Evolutionary conservation across 306 rosid genomes (phyloP), one percentile per base, ranked within the genome.

Genomic region (Dryas alaskensis): DNA sequence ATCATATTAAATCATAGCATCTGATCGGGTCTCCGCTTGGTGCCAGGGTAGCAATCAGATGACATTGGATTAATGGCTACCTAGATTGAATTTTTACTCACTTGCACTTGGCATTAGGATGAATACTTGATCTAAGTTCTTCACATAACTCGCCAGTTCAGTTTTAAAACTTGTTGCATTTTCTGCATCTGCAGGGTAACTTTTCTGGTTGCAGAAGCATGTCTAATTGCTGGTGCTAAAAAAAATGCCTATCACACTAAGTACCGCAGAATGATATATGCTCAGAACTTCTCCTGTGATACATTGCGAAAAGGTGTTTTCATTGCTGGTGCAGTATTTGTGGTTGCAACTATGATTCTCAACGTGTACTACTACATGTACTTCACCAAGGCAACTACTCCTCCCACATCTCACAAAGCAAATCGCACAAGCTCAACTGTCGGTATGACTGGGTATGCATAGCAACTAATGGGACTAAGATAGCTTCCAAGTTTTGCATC

Each of bases 231-330:
- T 0, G 99, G 99, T 17, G 97, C 99, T 16, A 86, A 80, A 2
- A 94, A 81, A 85, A 94, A 92, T 66, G 99, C 99, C 0, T 94
- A 94, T 81, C 99, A 94, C 81, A 92, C 99, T 25, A 92, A 88
- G 78, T 94, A 88, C 85, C 82, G 97, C 48, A 87, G 70, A 64
- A 66, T 91, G 82, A 80, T 93, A 64, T 87, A 81, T 51, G 99
- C 97, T 17, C 96, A 94, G 60, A 82, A 84, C 88, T 81, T 94
- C 80, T 84, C 98, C 2, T 94, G 99, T 62, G 96, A 90, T 53
- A 75, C 96, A 48, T 84, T 94, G 82, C 81, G 99, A 79, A 92
- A 94, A 80, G 99, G 99, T 1, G 84, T 88, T 54, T 94, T 94
- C 67, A 58, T 94, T 65, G 82, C 99, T 3, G 99, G 89, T 17